These are phyloP conservation scores for Teunomyces tritomae DNA, from an alignment of 805 yeast genomes.

Conservation along the genomic window DNA sequence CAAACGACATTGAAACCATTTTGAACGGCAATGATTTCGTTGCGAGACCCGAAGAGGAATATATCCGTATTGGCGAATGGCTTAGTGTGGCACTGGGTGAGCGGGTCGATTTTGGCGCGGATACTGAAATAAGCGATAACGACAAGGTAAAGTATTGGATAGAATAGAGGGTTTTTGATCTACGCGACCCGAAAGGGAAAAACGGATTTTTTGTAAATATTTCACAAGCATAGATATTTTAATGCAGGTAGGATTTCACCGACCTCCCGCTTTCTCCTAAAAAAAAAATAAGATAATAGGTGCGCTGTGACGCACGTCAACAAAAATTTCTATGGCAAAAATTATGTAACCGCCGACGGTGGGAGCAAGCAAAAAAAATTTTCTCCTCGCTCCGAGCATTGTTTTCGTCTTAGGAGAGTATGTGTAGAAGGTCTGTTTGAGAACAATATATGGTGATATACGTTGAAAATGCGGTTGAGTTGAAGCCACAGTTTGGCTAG, in stretches of 20 bases:
- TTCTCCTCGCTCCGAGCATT: background rate
- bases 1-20: background rate
- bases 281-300: background rate
- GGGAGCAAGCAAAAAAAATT: background rate
- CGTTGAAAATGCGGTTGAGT: too few species aligned
- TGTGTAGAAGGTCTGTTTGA: background rate
- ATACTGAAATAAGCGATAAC: background rate
- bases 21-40: conserved; percentile 1
- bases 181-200: background rate
- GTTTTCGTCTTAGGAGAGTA: background rate
- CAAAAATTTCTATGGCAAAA: background rate
- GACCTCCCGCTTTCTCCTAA: background rate
- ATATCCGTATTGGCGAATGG: conserved; percentile 7
- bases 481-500: too few species aligned
- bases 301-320: background rate
- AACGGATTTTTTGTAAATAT: background rate
- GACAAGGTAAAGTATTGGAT: conserved; percentile 11
- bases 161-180: conserved; percentile 3
- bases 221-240: background rate
- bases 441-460: background rate
- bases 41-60: background rate
- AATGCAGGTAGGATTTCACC: background rate
- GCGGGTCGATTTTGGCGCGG: background rate
- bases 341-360: background rate
- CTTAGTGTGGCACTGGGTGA: background rate